These are phyloP conservation scores for Colletotrichum noveboracense DNA, from an alignment of 2,329 filamentous ascomycete species.

Conservation along the genomic window DNA sequence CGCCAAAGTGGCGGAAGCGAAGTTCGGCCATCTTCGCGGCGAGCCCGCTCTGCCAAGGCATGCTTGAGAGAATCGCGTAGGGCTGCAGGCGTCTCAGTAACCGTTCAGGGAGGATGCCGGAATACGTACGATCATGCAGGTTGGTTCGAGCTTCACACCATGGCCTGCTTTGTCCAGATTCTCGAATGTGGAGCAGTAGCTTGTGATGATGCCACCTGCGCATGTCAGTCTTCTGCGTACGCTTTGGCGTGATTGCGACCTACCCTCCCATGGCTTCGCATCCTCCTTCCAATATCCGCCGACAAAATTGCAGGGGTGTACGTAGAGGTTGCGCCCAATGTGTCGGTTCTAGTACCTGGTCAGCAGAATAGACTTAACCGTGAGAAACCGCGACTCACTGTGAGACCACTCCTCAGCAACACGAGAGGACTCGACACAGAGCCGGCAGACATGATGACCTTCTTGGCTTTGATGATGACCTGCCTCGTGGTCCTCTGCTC, in stretches of 20 bases:
- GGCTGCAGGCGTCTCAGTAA: conserved; percentile 53
- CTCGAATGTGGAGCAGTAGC: conserved; percentile 77
- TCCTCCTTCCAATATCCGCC: conserved; percentile 72
- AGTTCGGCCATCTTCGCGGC: conserved; percentile 76
- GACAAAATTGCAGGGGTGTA: conserved; percentile 74
- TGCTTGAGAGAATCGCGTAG: conserved; percentile 62
- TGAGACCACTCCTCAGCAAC: conserved; percentile 78
- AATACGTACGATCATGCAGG: conserved; percentile 67
- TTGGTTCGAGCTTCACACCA: conserved; percentile 81
- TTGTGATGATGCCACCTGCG: conserved; percentile 78
- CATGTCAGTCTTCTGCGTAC: not conserved
- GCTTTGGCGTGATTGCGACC: not conserved
- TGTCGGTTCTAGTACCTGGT: conserved; percentile 66
- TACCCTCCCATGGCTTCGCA: conserved; percentile 70
- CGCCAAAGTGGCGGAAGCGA: conserved; percentile 71
- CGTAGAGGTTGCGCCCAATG: conserved; percentile 80
- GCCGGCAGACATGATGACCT: conserved; percentile 80
- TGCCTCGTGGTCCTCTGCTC: conserved; percentile 58
- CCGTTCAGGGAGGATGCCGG: not conserved
- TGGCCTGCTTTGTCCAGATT: conserved; percentile 83
- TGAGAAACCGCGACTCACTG: conserved; percentile 46
- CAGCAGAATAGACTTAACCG: conserved; percentile 12
- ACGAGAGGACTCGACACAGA: conserved; percentile 79
- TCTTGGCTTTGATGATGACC: conserved; percentile 78
- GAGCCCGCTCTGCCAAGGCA: conserved; percentile 72